Evolutionary conservation across 495 filamentous ascomycete species (phyloP).

Genomic region (Oleoguttula mirabilis): DNA sequence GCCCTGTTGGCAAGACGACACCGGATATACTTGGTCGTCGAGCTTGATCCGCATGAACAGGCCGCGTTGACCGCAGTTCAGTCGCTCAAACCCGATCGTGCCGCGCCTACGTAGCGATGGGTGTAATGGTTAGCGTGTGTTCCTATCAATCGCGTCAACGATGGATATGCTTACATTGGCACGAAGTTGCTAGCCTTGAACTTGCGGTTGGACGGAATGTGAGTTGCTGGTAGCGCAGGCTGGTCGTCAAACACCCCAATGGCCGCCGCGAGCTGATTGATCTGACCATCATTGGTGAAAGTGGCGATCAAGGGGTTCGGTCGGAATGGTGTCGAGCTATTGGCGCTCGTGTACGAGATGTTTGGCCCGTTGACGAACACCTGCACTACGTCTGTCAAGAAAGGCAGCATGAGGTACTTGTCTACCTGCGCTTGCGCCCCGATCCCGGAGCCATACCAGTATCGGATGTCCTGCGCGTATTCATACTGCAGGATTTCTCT

Average conservation of each 20-base stretch:
- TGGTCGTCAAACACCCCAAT: constrained; percentile 44
- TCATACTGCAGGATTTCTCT: constrained; percentile 43
- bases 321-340: constrained; percentile 28
- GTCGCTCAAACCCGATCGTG: constrained; percentile 15
- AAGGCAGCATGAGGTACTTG: constrained; percentile 39
- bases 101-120: too few species aligned
- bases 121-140: too few species aligned
- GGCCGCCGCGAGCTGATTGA: constrained; percentile 42
- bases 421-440: constrained; percentile 39
- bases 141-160: background rate
- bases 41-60: constrained; percentile 8
- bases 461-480: constrained; percentile 47
- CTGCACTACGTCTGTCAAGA: constrained; percentile 37
- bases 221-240: constrained; percentile 30
- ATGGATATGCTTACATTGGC: constrained; percentile 39
- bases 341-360: constrained; percentile 30
- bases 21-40: constrained; percentile 9
- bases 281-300: constrained; percentile 49
- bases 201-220: constrained; percentile 29
- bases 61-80: constrained; percentile 7
- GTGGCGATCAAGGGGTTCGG: constrained; percentile 40
- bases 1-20: constrained; percentile 5
- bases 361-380: constrained; percentile 36
- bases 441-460: constrained; percentile 46
- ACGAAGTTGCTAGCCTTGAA: constrained; percentile 37